These are phyloP conservation scores for Artemisia argyi DNA, from an alignment of 129 eudicot species.

Conservation along the genomic window DNA sequence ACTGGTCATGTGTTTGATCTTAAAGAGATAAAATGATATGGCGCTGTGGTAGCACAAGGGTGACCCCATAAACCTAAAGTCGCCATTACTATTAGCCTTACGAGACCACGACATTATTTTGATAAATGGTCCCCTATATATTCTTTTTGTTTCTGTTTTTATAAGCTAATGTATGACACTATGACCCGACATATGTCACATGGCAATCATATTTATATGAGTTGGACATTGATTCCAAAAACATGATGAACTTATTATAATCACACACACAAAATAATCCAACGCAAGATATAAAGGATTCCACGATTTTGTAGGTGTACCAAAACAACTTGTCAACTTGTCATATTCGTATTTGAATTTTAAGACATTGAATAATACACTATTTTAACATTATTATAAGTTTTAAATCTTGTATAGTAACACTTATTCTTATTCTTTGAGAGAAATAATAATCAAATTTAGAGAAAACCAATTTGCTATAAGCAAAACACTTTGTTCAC, in stretches of 20 bases:
- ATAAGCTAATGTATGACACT: background rate
- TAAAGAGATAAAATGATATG: too few relatives aligned
- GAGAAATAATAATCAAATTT: too few relatives aligned
- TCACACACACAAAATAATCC: background rate
- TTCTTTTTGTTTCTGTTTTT: background rate
- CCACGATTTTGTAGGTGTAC: background rate
- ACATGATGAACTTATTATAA: background rate
- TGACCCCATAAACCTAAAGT: too few relatives aligned
- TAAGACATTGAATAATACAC: too few relatives aligned
- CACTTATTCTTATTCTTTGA: too few relatives aligned
- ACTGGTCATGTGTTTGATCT: too few relatives aligned
- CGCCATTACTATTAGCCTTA: background rate
- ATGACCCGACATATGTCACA: conserved; percentile 26
- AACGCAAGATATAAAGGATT: conserved; percentile 1
- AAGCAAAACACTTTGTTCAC: too few relatives aligned
- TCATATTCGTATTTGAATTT: background rate
- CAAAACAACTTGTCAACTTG: too few relatives aligned
- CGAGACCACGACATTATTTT: background rate
- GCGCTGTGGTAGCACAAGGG: too few relatives aligned
- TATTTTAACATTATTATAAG: too few relatives aligned
- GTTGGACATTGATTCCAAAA: conserved; percentile 21
- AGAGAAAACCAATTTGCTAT: too few relatives aligned
- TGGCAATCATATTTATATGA: conserved; percentile 31
- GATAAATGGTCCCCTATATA: background rate
- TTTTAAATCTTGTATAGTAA: too few relatives aligned